Evolutionary conservation across 306 rosid genomes (phyloP).

Genomic region (Quillaja saponaria): DNA sequence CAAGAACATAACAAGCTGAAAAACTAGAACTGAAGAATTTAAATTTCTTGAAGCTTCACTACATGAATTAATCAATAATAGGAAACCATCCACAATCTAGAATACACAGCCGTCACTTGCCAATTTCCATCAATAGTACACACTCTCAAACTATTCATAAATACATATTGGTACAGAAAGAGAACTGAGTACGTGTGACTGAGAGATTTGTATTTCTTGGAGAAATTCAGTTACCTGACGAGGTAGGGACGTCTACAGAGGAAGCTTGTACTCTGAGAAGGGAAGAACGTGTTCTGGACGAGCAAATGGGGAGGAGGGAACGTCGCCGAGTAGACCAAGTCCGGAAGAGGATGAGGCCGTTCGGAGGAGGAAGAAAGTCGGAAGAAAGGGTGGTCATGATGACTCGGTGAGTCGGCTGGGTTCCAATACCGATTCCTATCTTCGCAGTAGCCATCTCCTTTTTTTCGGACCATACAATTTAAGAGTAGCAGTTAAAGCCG

Average conservation of each 20-base stretch:
- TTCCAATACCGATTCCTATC: slow-evolving; percentile 41
- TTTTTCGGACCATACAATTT: slow-evolving; percentile 54
- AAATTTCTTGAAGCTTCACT: slow-evolving; percentile 10
- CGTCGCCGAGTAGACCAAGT: slow-evolving; percentile 40
- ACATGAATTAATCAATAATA: background rate
- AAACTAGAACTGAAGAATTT: slow-evolving; percentile 2
- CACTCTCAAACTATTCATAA: background rate
- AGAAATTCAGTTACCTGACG: slow-evolving; percentile 49
- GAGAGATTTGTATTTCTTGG: background rate
- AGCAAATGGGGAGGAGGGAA: slow-evolving; percentile 28
- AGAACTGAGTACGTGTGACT: background rate
- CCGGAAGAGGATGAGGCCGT: slow-evolving; percentile 41
- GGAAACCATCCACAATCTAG: background rate
- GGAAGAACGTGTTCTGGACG: slow-evolving; percentile 38
- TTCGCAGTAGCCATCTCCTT: slow-evolving; percentile 33
- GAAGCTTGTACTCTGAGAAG: slow-evolving; percentile 55
- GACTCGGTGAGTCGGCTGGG: slow-evolving; percentile 48
- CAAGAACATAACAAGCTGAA: background rate
- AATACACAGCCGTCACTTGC: slow-evolving; percentile 11
- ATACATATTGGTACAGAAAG: slow-evolving; percentile 13
- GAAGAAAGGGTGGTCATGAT: slow-evolving; percentile 26
- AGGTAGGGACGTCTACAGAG: slow-evolving; percentile 35
- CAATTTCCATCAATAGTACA: background rate
- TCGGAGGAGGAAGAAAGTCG: slow-evolving; percentile 38
- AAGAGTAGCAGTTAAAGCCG: background rate